Percentiles rank a stretch among this genome's conserved stretches.
Conservation (phyloP, 2,329 filamentous ascomycete genomes). For the Beauveria rudraprayagi region DNA sequence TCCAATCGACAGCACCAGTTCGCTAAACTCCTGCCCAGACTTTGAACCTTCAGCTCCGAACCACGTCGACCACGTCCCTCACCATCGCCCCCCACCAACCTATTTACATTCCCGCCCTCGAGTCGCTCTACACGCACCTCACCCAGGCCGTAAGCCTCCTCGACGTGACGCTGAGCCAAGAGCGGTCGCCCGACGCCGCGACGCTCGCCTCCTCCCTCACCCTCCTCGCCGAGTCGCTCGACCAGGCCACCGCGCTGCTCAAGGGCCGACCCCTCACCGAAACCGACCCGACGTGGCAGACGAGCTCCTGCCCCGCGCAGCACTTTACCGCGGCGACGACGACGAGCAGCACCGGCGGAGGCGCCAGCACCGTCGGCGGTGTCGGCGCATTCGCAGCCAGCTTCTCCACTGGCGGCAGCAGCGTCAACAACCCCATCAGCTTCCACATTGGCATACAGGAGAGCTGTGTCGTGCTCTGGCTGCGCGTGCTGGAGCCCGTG, state of each 20-base stretch:
- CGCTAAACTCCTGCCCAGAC: conserved; percentile 39
- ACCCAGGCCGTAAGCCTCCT: conserved; percentile 79
- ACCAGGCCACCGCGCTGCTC: conserved; percentile 43
- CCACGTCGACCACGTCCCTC: conserved; percentile 47
- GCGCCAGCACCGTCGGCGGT: background rate
- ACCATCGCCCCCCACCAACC: conserved; percentile 39
- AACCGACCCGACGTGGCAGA: conserved; percentile 36
- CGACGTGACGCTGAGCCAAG: conserved; percentile 57
- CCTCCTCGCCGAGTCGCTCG: conserved; percentile 45
- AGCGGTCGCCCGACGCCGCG: conserved; percentile 37
- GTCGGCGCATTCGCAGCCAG: conserved; percentile 41
- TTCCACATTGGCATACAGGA: conserved; percentile 66
- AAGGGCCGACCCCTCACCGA: conserved; percentile 42
- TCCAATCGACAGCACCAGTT: background rate
- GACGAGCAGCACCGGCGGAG: conserved; percentile 36
- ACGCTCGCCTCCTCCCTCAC: conserved; percentile 49
- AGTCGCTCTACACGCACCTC: conserved; percentile 65
- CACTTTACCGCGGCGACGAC: conserved; percentile 34
- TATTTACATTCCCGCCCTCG: conserved; percentile 61
- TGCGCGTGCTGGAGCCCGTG: conserved; percentile 62
- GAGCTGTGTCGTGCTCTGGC: conserved; percentile 58
- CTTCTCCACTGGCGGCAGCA: conserved; percentile 17
- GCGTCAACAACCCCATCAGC: conserved; percentile 55
- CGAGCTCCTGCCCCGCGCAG: conserved; percentile 32
- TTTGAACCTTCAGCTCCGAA: conserved; percentile 68